Evolutionary conservation across 2,329 filamentous ascomycete species (phyloP).

Genomic region (Plenodomus biglobosus): DNA sequence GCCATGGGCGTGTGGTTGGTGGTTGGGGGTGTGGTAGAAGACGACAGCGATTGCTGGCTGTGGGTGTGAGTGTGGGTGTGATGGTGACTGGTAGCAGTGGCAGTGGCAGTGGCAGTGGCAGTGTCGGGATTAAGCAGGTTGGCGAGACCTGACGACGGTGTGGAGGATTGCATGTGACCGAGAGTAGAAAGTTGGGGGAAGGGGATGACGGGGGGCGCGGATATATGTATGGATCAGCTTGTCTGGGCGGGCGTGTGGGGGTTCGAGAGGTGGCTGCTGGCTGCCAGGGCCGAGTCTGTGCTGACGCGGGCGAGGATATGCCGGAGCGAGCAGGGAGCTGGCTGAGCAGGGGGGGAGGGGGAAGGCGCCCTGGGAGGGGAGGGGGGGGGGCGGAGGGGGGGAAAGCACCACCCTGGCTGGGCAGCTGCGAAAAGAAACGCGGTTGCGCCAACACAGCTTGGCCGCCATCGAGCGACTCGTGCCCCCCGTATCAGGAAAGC

Average conservation of each 20-base stretch:
- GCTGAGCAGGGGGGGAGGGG: neutral
- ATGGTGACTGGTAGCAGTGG: conserved; percentile 4
- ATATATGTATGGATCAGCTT: conserved; percentile 35
- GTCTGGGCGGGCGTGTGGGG: conserved; percentile 34
- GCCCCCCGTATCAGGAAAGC: conserved; percentile 24
- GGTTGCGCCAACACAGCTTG: conserved; percentile 23
- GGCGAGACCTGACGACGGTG: conserved; percentile 38
- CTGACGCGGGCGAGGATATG: conserved; percentile 30
- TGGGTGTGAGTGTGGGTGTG: conserved; percentile 23
- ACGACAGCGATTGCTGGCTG: conserved; percentile 45
- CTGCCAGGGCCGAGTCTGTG: conserved; percentile 29
- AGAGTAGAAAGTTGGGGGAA: conserved; percentile 43
- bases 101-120: conserved; percentile 1
- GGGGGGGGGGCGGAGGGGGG: no score
- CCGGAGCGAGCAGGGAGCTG: conserved; percentile 18
- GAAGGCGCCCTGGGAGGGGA: conserved; percentile 2
- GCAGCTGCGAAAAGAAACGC: no score
- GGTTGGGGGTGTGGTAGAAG: conserved; percentile 8
- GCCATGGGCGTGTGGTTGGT: conserved; percentile 47
- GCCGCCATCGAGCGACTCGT: conserved; percentile 17
- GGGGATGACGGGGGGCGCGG: conserved; percentile 40
- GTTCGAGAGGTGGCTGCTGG: conserved; percentile 22
- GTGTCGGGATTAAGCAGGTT: conserved; percentile 45
- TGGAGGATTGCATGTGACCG: conserved; percentile 46
- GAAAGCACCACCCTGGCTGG: no score